Evolutionary conservation across 1,139 yeast species (phyloP).

Genomic region (Candida tropicalis): DNA sequence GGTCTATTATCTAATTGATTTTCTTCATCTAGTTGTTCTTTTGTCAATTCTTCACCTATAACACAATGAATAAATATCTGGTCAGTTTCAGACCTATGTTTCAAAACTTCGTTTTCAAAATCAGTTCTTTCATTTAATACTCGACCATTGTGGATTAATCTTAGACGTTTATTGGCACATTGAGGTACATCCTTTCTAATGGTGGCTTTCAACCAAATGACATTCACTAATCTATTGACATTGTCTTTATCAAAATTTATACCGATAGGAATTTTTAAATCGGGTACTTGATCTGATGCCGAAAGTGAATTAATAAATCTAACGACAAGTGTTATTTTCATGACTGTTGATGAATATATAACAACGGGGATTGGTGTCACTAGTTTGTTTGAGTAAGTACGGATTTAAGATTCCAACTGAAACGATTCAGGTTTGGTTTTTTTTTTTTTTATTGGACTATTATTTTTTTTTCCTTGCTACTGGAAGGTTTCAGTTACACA

Average conservation of each 20-base stretch:
- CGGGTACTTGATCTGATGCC: conserved; percentile 25
- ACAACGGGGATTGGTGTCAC: no score
- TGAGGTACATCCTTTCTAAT: conserved; percentile 31
- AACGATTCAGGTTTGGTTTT: not conserved
- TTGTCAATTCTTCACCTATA: conserved; percentile 67
- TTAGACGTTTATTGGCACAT: conserved; percentile 52
- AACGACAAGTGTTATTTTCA: conserved; percentile 27
- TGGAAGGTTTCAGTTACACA: no score
- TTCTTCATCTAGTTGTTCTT: conserved; percentile 64
- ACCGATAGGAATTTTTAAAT: conserved; percentile 33
- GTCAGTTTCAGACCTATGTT: conserved; percentile 24
- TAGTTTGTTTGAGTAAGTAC: not conserved
- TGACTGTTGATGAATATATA: conserved; percentile 5
- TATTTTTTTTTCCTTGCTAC: not conserved
- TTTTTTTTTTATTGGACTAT: not conserved
- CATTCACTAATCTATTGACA: conserved; percentile 33
- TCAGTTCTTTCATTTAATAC: conserved; percentile 64
- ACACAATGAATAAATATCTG: conserved; percentile 74
- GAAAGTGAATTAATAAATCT: conserved; percentile 35
- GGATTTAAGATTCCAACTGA: not conserved
- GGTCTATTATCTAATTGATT: conserved; percentile 57
- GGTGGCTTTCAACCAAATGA: conserved; percentile 26
- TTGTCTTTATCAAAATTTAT: conserved; percentile 36
- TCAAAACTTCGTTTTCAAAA: conserved; percentile 52
- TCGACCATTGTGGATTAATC: conserved; percentile 75